Percentiles rank a stretch among this genome's conserved stretches.
These are phyloP conservation scores for Pseudogymnoascus sp. DNA, from an alignment of 2,329 filamentous ascomycete genomes.

Conservation along the genomic window DNA sequence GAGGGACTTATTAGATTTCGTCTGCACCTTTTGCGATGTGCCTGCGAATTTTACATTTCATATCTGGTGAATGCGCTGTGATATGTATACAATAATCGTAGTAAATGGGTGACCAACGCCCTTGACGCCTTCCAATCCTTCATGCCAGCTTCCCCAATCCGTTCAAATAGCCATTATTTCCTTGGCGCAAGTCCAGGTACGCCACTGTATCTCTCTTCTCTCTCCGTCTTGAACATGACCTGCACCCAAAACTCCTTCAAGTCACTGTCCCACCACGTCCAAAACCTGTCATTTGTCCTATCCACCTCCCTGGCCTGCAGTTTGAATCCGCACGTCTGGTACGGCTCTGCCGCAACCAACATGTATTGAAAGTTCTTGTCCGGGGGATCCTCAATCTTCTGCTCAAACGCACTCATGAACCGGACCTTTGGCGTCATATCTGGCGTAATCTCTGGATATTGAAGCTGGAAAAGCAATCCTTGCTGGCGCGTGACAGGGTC, in stretches of 20 bases:
- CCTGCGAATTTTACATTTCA: not conserved
- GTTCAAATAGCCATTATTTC: constrained; percentile 11
- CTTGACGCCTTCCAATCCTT: constrained; percentile 13
- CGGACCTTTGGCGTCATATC: constrained; percentile 74
- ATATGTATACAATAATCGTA: constrained; percentile 4
- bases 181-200: constrained; percentile 50
- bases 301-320: constrained; percentile 90
- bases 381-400: constrained; percentile 83
- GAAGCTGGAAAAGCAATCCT: constrained; percentile 89
- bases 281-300: constrained; percentile 77
- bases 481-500: constrained; percentile 84
- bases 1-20: not conserved
- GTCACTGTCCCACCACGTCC: constrained; percentile 92
- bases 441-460: constrained; percentile 81
- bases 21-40: not conserved
- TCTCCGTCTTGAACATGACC: constrained; percentile 96
- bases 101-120: constrained; percentile 10
- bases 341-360: constrained; percentile 89
- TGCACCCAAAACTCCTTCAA: constrained; percentile 97
- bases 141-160: not conserved
- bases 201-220: constrained; percentile 77
- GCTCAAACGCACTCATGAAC: constrained; percentile 97
- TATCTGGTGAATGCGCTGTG: constrained; percentile 1
- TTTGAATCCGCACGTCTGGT: constrained; percentile 97
- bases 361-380: constrained; percentile 94